Conservation (phyloP, 495 filamentous ascomycete genomes). For the Amniculicola lignicola region DNA sequence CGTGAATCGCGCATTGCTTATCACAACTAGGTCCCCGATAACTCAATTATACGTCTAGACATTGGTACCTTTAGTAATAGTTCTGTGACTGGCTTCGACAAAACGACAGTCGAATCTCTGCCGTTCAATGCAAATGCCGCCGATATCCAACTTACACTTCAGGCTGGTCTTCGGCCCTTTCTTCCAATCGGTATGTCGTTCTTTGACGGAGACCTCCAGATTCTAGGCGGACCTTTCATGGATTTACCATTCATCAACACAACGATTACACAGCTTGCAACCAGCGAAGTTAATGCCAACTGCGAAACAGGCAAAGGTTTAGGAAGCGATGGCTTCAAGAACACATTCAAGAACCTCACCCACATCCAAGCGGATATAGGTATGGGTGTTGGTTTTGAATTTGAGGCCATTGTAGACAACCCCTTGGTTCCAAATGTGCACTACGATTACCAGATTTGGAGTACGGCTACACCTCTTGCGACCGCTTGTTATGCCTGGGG, state of each 20-base stretch:
- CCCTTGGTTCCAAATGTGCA: background rate
- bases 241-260: constrained; percentile 4
- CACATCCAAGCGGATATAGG: constrained; percentile 2
- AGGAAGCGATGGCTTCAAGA: background rate
- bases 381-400: constrained; percentile 7
- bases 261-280: constrained; percentile 12
- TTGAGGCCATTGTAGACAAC: constrained; percentile 7
- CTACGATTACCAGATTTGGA: background rate
- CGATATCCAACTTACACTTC: background rate
- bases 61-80: constrained; percentile 11
- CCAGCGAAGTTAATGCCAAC: constrained; percentile 1
- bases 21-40: constrained; percentile 2
- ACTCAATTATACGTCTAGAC: constrained; percentile 17
- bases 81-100: constrained; percentile 5
- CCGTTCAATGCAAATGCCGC: constrained; percentile 14
- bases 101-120: background rate
- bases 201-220: background rate
- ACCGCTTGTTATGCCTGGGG: background rate
- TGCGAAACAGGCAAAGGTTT: constrained; percentile 10
- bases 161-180: constrained; percentile 4
- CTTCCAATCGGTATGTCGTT: constrained; percentile 5
- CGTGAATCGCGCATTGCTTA: background rate
- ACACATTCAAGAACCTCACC: constrained; percentile 14
- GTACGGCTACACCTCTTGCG: background rate
- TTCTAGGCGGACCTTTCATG: constrained; percentile 3